Evolutionary conservation across 208 protist genomes (phyloP).

Genomic region (Leishmania amazonensis): DNA sequence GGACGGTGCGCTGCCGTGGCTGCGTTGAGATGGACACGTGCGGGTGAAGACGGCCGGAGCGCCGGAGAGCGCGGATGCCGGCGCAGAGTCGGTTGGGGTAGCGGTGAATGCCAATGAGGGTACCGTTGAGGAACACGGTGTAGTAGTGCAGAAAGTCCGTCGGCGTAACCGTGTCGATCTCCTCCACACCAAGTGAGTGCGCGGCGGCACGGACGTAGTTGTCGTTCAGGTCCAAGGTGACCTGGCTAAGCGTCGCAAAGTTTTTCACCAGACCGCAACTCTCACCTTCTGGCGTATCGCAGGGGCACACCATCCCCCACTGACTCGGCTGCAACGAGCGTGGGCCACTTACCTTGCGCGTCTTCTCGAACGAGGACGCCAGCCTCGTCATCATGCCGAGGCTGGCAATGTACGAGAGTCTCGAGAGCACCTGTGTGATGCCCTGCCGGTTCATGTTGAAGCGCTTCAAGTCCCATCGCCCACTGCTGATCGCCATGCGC

Average conservation of each 20-base stretch:
- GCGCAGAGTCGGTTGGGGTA: slow-evolving; percentile 79
- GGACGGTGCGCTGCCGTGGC: slow-evolving; percentile 74
- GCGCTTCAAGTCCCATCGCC: slow-evolving; percentile 96
- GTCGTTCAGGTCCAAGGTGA: slow-evolving; percentile 97
- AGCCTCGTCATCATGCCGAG: slow-evolving; percentile 99
- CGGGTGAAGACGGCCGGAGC: slow-evolving; percentile 79
- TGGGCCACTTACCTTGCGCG: slow-evolving; percentile 97
- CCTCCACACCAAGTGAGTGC: slow-evolving; percentile 83
- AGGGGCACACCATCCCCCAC: slow-evolving; percentile 99
- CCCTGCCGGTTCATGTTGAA: slow-evolving; percentile 98
- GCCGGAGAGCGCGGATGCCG: slow-evolving; percentile 72
- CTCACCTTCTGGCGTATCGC: slow-evolving; percentile 99
- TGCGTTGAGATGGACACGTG: slow-evolving; percentile 87
- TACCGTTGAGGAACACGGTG: slow-evolving; percentile 87
- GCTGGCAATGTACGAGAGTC: slow-evolving; percentile 99
- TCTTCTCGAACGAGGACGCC: slow-evolving; percentile 99
- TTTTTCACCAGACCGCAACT: slow-evolving; percentile 99
- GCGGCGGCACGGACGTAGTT: slow-evolving; percentile 69
- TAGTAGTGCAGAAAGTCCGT: slow-evolving; percentile 72
- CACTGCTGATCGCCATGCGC: slow-evolving; percentile 96
- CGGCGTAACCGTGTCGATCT: slow-evolving; percentile 77
- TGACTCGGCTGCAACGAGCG: slow-evolving; percentile 97
- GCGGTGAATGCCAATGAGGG: slow-evolving; percentile 86
- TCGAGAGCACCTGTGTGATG: slow-evolving; percentile 97
- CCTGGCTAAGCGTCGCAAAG: slow-evolving; percentile 98